Base-by-base conservation (phyloP, 139 green algal species). In the Dunaliella sp. region DNA sequence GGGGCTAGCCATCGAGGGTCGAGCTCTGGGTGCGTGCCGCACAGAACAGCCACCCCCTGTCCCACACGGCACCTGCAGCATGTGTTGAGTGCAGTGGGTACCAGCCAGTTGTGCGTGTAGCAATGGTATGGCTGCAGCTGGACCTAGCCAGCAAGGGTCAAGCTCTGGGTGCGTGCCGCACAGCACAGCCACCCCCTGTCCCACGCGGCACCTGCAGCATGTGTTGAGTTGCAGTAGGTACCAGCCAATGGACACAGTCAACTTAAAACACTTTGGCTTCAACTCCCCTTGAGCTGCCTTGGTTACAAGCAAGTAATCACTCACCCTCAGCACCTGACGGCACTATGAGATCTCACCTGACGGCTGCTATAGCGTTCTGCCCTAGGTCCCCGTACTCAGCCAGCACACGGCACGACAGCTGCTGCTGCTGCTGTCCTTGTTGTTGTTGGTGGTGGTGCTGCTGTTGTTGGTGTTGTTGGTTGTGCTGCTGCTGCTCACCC, bases 141-240 rank as follows among this genome's bases (percentile, higher is more conserved):
- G 36, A 12, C n/a, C 28, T 12, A 94, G 80, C 81, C 87, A 89
- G 0, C 83, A 12, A 0, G 90, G 86, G 1, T 83, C 57, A 36
- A 96, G 88, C 84, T 96, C 93, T 28, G 94, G 93, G 82, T 96
- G 93, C 0, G 91, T 93, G 36, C 86, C 83, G 26, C 88, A 93
- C 38, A 91, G 87, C 83, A 93, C 90, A 24, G 88, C 90, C 24
- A 91, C 90, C 0, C 90, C 90, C 1, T 1, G 0, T 2, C 87
- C 88, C 77, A 93, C 88, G 1, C 36, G 59, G 38, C 88, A 92
- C 34, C 87, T 87, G 57, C n/a, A n/a, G n/a, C n/a, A n/a, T n/a
- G n/a, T n/a, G n/a, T n/a, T n/a, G n/a, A n/a, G n/a, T n/a, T n/a
- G n/a, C n/a, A n/a, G n/a, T n/a, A n/a, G n/a, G n/a, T n/a, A n/a